phyloP scores from a whole-genome alignment of 208 protist genomes.

The Trypanosoma boissoni region DNA sequence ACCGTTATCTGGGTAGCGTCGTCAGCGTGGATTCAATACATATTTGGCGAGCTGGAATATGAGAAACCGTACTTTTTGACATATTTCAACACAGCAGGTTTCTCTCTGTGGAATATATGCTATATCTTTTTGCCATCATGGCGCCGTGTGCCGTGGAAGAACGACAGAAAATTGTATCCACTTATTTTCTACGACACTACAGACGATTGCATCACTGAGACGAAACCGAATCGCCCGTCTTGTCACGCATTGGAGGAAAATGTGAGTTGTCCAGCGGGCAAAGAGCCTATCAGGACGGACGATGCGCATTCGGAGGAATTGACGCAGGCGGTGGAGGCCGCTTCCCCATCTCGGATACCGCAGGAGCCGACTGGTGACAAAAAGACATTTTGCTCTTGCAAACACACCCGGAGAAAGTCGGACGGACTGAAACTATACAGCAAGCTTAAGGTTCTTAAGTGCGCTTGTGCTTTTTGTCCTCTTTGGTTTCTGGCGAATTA shows the following conservation, averaged over 20 bases:
- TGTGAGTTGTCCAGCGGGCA: no score
- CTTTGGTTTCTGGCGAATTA: slow-evolving; percentile 92
- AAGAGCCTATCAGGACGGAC: no score
- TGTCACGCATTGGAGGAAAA: no score
- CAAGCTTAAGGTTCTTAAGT: slow-evolving; percentile 60
- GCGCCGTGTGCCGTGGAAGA: slow-evolving; percentile 49
- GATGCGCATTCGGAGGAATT: no score
- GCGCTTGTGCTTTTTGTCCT: slow-evolving; percentile 75
- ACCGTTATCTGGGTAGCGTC: slow-evolving; percentile 90
- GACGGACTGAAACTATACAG: slow-evolving; percentile 62
- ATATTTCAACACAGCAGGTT: slow-evolving; percentile 89
- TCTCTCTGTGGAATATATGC: slow-evolving; percentile 82
- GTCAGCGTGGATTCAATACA: slow-evolving; percentile 88
- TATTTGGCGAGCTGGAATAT: slow-evolving; percentile 80
- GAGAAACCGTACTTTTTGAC: slow-evolving; percentile 90
- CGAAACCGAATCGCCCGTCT: no score
- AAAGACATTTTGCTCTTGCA: not conserved
- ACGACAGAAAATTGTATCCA: slow-evolving; percentile 31
- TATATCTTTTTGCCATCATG: slow-evolving; percentile 60
- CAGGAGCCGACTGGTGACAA: not conserved
- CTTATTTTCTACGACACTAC: no score
- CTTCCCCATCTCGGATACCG: not conserved
- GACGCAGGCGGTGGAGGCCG: not conserved
- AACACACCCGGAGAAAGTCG: slow-evolving; percentile 30
- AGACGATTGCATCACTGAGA: no score